phyloP scores from a whole-genome alignment of 2,329 filamentous ascomycete species.

The Apiospora sp. region DNA sequence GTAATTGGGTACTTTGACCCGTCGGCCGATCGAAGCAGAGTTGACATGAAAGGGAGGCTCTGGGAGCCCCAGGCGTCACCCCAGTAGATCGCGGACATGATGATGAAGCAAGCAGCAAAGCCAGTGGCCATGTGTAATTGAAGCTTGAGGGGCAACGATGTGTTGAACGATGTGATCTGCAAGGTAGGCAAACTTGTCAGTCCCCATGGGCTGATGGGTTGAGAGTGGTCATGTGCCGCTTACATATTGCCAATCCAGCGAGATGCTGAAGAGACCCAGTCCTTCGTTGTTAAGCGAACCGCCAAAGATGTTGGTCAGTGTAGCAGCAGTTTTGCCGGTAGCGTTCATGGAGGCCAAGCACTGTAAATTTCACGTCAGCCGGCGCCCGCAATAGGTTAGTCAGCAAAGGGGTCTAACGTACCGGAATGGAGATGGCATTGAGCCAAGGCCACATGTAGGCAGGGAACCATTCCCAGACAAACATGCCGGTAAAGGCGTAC shows the following conservation, averaged over 20 bases:
- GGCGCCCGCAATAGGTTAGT: neutral
- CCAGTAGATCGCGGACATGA: slow-evolving; percentile 62
- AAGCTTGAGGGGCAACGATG: slow-evolving; percentile 59
- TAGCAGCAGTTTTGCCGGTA: slow-evolving; percentile 51
- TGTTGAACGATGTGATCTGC: slow-evolving; percentile 62
- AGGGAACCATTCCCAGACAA: slow-evolving; percentile 59
- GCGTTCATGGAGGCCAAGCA: slow-evolving; percentile 61
- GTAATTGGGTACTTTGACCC: slow-evolving; percentile 51
- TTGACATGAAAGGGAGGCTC: slow-evolving; percentile 63
- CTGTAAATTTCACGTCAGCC: neutral
- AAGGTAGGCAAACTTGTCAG: slow-evolving; percentile 26
- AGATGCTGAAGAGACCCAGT: slow-evolving; percentile 56
- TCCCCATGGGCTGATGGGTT: neutral
- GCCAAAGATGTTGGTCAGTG: slow-evolving; percentile 59
- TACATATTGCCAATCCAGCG: slow-evolving; percentile 64
- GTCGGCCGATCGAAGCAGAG: slow-evolving; percentile 49
- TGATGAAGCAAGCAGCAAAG: slow-evolving; percentile 55
- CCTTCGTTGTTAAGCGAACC: slow-evolving; percentile 61
- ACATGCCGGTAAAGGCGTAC: slow-evolving; percentile 58
- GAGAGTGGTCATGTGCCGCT: slow-evolving; percentile 42
- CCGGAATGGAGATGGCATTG: slow-evolving; percentile 60
- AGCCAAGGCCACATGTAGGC: slow-evolving; percentile 64
- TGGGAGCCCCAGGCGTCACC: slow-evolving; percentile 55
- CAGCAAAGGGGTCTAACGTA: neutral
- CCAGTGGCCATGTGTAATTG: slow-evolving; percentile 57